Evolutionary conservation across 495 filamentous ascomycete genomes (phyloP), one percentile per base, ranked within the genome.

Genomic region (Glarea lozoyensis): DNA sequence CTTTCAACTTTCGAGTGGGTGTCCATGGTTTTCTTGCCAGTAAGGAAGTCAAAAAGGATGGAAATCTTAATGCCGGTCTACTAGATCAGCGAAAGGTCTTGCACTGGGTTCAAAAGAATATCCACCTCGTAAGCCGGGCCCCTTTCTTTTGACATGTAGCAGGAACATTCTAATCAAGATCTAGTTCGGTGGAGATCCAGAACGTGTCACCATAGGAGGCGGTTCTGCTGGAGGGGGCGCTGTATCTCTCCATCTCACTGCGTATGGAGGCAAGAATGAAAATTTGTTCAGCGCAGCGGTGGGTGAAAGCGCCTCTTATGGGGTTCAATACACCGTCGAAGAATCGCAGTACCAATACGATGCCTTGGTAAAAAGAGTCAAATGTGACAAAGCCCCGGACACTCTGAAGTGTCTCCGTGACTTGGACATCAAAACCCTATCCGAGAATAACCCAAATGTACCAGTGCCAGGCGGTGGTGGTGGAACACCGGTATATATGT

Each of bases 1-100:
- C 73, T 44, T 80, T 88, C 63, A 88, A 88, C 58, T 75, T 73
- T 50, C 77, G 85, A 4, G 82, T 88, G 11, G 84, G 84, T 0
- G 67, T 81, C 0, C 84, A 75, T 59, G 84, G 85, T 0, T 88
- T 88, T 46, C 64, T 88, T 0, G 80, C 84, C 1, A 72, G 78
- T 37, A 56, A 73, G 13, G 67, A 80, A 44, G 61, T 88, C 6
- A 55, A 66, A 23, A 52, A 56, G 23, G 54, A 66, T 34, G 69
- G 69, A 3, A 73, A 74, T 48, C 52, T 84, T 17, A 88, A 90
- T 52, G 81, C 74, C 49, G 85, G 84, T 0, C 55, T 90, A 31
- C 70, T 78, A 33, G 84, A 88, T 58, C 82, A 88, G 56, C 64
- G 78, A 37, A 68, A 75, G 46, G 66, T 77, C 11, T 48, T 90